Evolutionary conservation across 805 yeast genomes (phyloP).

Genomic region (Wickerhamiella qilinensis): DNA sequence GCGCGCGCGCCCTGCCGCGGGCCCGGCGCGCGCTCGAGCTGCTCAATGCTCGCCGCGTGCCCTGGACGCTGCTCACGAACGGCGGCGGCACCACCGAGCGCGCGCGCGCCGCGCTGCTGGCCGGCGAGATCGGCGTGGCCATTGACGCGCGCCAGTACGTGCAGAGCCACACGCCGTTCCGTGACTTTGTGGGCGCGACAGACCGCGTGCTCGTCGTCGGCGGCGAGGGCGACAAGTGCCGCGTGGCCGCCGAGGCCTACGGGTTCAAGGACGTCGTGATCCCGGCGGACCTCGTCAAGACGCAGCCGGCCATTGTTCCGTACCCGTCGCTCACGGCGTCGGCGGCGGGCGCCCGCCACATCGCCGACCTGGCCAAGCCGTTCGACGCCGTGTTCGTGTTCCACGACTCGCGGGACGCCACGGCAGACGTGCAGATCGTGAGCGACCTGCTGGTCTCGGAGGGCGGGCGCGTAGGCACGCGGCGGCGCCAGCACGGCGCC

Average conservation of each 20-base stretch:
- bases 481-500: slow-evolving; percentile 25
- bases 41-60: slow-evolving; percentile 63
- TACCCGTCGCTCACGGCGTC: slow-evolving; percentile 66
- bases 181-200: slow-evolving; percentile 51
- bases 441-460: slow-evolving; percentile 63
- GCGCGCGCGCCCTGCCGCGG: slow-evolving; percentile 70
- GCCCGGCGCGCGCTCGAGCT: slow-evolving; percentile 57
- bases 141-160: slow-evolving; percentile 67
- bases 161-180: slow-evolving; percentile 92
- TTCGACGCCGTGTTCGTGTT: slow-evolving; percentile 78
- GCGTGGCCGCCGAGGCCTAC: slow-evolving; percentile 66
- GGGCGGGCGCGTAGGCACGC: slow-evolving; percentile 74
- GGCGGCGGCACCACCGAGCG: slow-evolving; percentile 83
- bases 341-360: slow-evolving; percentile 36
- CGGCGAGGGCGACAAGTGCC: slow-evolving; percentile 72
- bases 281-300: slow-evolving; percentile 66
- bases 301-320: slow-evolving; percentile 79
- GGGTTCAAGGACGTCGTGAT: slow-evolving; percentile 74
- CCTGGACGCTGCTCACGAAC: slow-evolving; percentile 74
- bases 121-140: slow-evolving; percentile 39
- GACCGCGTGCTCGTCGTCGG: slow-evolving; percentile 75
- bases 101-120: slow-evolving; percentile 55
- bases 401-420: slow-evolving; percentile 73
- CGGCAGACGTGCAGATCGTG: slow-evolving; percentile 81
- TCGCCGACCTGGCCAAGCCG: slow-evolving; percentile 42